Percentiles rank a stretch among this genome's conserved stretches.
Evolutionary conservation across 2,329 filamentous ascomycete genomes (phyloP).

Genomic region (Zalaria sp.): DNA sequence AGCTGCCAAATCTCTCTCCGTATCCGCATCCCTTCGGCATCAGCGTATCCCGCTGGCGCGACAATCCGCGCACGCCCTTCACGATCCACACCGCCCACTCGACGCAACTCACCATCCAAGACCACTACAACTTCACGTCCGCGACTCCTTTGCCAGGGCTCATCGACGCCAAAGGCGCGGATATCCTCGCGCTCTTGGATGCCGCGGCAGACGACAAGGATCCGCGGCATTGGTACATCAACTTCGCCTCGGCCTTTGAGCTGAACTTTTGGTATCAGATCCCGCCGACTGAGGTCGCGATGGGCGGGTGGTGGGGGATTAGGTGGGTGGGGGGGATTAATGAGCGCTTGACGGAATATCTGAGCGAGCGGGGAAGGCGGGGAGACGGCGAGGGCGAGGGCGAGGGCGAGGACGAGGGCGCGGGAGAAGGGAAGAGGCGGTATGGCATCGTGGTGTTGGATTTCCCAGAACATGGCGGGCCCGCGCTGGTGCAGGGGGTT

Average conservation of each 20-base stretch:
- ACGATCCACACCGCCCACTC: slow-evolving; percentile 23
- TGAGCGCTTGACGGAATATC: slow-evolving; percentile 19
- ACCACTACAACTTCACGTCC: slow-evolving; percentile 31
- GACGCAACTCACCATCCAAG: slow-evolving; percentile 28
- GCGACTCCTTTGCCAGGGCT: slow-evolving; percentile 24
- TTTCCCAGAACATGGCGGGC: slow-evolving; percentile 22
- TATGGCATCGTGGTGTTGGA: slow-evolving; percentile 22
- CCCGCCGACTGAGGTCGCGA: slow-evolving; percentile 23
- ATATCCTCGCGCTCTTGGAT: slow-evolving; percentile 24
- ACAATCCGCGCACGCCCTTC: slow-evolving; percentile 20
- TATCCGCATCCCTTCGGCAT: slow-evolving; percentile 14
- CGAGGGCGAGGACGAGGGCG: not conserved
- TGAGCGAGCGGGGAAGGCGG: slow-evolving; percentile 1
- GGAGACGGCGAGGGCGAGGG: slow-evolving; percentile 7
- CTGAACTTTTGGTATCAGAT: slow-evolving; percentile 23
- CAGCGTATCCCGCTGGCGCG: slow-evolving; percentile 19
- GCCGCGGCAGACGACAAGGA: slow-evolving; percentile 16
- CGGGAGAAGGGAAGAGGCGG: slow-evolving; percentile 12
- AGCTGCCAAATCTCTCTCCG: too few relatives aligned
- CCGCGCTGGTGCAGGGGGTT: slow-evolving; percentile 25
- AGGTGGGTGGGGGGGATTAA: slow-evolving; percentile 33
- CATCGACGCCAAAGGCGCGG: slow-evolving; percentile 24
- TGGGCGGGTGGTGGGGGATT: slow-evolving; percentile 28
- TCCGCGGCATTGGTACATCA: slow-evolving; percentile 24
- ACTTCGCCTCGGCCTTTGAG: slow-evolving; percentile 32